A percentile compares a stretch with the other conserved stretches of the same genome.
These are phyloP conservation scores for Aspergillus chevalieri DNA, from an alignment of 2,329 filamentous ascomycete genomes.

Conservation along the genomic window DNA sequence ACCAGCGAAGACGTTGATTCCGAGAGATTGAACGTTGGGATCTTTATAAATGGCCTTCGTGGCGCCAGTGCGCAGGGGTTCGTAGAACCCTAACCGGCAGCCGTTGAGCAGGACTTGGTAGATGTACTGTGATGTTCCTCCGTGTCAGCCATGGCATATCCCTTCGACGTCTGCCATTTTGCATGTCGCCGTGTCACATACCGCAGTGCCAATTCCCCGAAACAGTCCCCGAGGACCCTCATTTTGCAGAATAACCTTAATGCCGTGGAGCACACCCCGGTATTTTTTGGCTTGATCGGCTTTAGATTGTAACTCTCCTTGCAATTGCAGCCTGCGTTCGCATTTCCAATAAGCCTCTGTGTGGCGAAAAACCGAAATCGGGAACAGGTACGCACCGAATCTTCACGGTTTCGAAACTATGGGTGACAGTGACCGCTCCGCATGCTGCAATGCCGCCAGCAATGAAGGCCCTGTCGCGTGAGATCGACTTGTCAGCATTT, in stretches of 20 bases:
- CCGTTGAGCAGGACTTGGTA: conserved; percentile 97
- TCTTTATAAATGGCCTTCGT: conserved; percentile 67
- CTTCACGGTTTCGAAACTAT: conserved; percentile 98
- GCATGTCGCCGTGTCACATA: conserved; percentile 26
- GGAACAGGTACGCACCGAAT: conserved; percentile 61
- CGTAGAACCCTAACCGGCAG: conserved; percentile 94
- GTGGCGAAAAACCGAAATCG: background rate
- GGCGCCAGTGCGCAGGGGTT: conserved; percentile 73
- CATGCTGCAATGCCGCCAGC: conserved; percentile 95
- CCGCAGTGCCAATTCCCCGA: conserved; percentile 79
- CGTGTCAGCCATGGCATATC: conserved; percentile 2
- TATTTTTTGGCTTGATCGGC: conserved; percentile 82
- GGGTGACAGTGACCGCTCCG: conserved; percentile 93
- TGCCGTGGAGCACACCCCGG: conserved; percentile 83
- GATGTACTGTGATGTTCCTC: conserved; percentile 59
- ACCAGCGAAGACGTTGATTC: conserved; percentile 88
- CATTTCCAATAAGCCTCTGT: conserved; percentile 1
- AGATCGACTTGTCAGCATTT: conserved; percentile 8
- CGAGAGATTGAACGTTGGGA: conserved; percentile 70
- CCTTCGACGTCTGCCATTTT: background rate
- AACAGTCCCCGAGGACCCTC: conserved; percentile 83
- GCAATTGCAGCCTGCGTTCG: conserved; percentile 73
- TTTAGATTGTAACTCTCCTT: conserved; percentile 88
- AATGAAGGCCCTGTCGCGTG: conserved; percentile 66
- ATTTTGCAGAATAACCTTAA: conserved; percentile 81